Evolutionary conservation across 2,329 filamentous ascomycete species (phyloP).

Genomic region (Cytospora paraplurivora): DNA sequence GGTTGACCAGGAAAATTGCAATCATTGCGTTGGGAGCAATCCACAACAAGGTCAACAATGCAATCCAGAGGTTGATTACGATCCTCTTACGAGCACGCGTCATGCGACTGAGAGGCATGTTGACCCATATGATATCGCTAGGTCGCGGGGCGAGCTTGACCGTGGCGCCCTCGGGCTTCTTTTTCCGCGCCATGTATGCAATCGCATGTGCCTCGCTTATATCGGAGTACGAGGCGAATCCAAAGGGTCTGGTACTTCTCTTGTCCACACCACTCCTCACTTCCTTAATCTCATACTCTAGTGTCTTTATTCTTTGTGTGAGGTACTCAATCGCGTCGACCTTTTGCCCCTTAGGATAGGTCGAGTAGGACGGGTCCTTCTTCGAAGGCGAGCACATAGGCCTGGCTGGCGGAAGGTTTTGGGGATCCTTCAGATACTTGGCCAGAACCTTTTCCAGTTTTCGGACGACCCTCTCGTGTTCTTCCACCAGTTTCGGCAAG

Average conservation of each 20-base stretch:
- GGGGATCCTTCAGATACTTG: constrained; percentile 87
- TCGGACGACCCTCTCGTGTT: constrained; percentile 80
- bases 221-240: constrained; percentile 90
- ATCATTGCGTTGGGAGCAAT: constrained; percentile 92
- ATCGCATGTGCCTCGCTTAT: constrained; percentile 88
- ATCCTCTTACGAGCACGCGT: constrained; percentile 72
- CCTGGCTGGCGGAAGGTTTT: constrained; percentile 73
- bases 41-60: constrained; percentile 79
- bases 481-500: constrained; percentile 78
- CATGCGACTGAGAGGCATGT: constrained; percentile 72
- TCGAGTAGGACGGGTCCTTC: constrained; percentile 68
- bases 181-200: constrained; percentile 77
- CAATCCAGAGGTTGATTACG: constrained; percentile 83
- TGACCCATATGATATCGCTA: constrained; percentile 95
- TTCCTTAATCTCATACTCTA: constrained; percentile 84
- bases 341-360: constrained; percentile 69
- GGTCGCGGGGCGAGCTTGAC: constrained; percentile 81
- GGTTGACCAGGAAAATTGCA: constrained; percentile 86
- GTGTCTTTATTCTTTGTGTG: constrained; percentile 77
- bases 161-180: constrained; percentile 76
- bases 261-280: constrained; percentile 81
- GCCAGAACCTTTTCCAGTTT: constrained; percentile 82
- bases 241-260: constrained; percentile 85
- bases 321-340: constrained; percentile 95
- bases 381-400: constrained; percentile 81